Percentiles rank a stretch among this genome's conserved stretches.
Conservation (phyloP, 129 eudicot species). For the Silybum marianum region DNA sequence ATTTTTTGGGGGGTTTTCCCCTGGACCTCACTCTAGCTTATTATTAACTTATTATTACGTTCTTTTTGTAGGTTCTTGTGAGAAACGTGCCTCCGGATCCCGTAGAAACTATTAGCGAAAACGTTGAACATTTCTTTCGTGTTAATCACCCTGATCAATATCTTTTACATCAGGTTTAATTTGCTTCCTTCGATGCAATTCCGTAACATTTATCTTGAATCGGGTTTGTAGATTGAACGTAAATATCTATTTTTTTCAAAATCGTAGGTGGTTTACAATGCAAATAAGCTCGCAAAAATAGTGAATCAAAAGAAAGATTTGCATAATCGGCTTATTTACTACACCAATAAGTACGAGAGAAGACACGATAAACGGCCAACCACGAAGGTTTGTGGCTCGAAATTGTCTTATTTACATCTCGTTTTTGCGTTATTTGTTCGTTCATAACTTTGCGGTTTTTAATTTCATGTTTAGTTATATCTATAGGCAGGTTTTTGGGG, state of each 20-base stretch:
- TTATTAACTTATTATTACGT: background rate
- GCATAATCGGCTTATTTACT: conserved; percentile 75
- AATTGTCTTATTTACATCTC: background rate
- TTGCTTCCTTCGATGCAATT: background rate
- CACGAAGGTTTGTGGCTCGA: conserved; percentile 62
- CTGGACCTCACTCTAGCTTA: too few species aligned
- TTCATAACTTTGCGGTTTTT: background rate
- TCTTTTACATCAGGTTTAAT: conserved; percentile 73
- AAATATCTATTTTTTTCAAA: conserved; percentile 5
- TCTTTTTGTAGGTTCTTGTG: conserved; percentile 77
- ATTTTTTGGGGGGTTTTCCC: too few species aligned
- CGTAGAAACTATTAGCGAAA: conserved; percentile 83
- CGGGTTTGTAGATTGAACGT: background rate
- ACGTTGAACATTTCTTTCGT: conserved; percentile 92
- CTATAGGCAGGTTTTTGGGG: conserved; percentile 99
- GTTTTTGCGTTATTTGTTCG: conserved; percentile 2
- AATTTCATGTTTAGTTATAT: conserved; percentile 31
- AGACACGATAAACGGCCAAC: conserved; percentile 57
- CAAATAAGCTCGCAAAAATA: conserved; percentile 79
- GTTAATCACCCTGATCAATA: conserved; percentile 92
- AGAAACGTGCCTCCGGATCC: conserved; percentile 91
- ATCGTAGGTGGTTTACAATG: conserved; percentile 81
- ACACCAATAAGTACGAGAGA: conserved; percentile 73
- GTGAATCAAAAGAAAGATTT: conserved; percentile 67
- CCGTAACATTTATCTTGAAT: background rate